Evolutionary conservation across 2,329 filamentous ascomycete genomes (phyloP).

Genomic region (Penicillium sp.): DNA sequence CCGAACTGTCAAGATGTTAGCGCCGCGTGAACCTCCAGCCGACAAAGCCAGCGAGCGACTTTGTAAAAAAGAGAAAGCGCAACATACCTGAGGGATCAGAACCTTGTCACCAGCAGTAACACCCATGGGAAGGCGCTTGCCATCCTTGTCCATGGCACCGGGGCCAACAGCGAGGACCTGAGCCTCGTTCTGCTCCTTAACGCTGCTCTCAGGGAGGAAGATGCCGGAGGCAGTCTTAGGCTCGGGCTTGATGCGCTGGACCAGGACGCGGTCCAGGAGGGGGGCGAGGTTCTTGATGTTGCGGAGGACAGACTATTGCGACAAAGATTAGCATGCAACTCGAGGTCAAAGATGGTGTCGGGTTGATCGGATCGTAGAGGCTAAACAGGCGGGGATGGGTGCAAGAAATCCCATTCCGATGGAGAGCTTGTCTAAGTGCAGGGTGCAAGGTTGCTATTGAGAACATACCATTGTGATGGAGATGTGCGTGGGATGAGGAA

Average conservation of each 20-base stretch:
- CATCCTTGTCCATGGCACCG: constrained; percentile 80
- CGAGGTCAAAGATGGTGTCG: background rate
- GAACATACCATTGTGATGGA: constrained; percentile 27
- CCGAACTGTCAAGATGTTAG: constrained; percentile 64
- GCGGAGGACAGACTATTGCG: constrained; percentile 64
- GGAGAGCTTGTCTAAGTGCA: no score
- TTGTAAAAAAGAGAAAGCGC: constrained; percentile 1
- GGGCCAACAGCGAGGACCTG: constrained; percentile 94
- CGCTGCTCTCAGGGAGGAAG: constrained; percentile 93
- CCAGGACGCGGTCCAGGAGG: constrained; percentile 95
- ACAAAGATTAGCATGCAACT: constrained; percentile 6
- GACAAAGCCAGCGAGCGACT: no score
- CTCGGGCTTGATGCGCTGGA: constrained; percentile 97
- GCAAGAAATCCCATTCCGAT: no score
- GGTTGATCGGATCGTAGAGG: constrained; percentile 2
- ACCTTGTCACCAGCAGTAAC: constrained; percentile 85
- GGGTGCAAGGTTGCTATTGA: no score
- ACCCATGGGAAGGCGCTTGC: constrained; percentile 80
- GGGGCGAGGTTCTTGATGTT: constrained; percentile 93
- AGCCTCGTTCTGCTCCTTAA: constrained; percentile 98
- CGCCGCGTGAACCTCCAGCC: no score
- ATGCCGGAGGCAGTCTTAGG: constrained; percentile 94
- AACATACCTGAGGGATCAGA: constrained; percentile 83
- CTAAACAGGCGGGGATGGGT: constrained; percentile 12
- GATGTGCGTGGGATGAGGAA: constrained; percentile 33